Evolutionary conservation across 805 yeast genomes (phyloP).

Genomic region (Hanseniaspora lindneri): DNA sequence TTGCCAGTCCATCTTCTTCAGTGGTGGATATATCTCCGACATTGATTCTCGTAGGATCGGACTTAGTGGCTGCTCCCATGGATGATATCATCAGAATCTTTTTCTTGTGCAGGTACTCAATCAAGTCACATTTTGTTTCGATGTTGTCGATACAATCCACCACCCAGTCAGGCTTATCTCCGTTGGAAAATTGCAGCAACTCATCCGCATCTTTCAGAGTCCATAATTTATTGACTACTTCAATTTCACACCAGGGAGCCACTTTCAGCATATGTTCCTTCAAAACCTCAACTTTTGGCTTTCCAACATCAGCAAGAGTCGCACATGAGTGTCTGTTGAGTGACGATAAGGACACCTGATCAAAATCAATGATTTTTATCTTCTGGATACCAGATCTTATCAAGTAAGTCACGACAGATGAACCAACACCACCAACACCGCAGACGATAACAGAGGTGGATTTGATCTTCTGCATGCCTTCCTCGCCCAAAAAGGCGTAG

Average conservation of each 20-base stretch:
- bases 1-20: conserved; percentile 86
- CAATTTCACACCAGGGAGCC: conserved; percentile 91
- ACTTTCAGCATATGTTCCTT: conserved; percentile 53
- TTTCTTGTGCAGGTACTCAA: conserved; percentile 55
- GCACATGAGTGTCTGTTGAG: conserved; percentile 94
- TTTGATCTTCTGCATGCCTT: conserved; percentile 66
- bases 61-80: conserved; percentile 95
- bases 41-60: conserved; percentile 86
- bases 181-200: conserved; percentile 39
- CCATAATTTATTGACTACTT: conserved; percentile 70
- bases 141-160: conserved; percentile 95
- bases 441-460: conserved; percentile 61
- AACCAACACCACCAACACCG: conserved; percentile 98
- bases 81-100: conserved; percentile 66
- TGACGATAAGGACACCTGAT: conserved; percentile 86
- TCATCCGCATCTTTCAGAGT: conserved; percentile 51
- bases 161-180: conserved; percentile 56
- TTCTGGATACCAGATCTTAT: conserved; percentile 80
- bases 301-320: conserved; percentile 80
- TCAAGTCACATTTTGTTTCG: conserved; percentile 87
- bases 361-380: conserved; percentile 79
- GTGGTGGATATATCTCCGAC: conserved; percentile 81
- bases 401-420: conserved; percentile 87
- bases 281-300: conserved; percentile 74
- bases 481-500: conserved; percentile 80